Evolutionary conservation across 495 filamentous ascomycete genomes (phyloP).

Genomic region (Tuber indicum): DNA sequence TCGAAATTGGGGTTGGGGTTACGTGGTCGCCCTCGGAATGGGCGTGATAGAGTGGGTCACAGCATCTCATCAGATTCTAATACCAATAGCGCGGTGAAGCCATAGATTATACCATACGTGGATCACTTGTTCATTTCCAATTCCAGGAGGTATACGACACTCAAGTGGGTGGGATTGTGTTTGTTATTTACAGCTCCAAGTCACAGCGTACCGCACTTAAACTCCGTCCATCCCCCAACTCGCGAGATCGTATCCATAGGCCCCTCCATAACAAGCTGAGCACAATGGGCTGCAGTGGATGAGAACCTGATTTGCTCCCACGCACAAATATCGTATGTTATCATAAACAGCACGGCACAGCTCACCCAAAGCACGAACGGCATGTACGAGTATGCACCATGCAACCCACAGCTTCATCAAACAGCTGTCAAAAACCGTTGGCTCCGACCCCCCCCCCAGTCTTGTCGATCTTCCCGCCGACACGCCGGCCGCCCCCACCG

Average conservation of each 20-base stretch:
- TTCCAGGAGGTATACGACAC: too few species aligned
- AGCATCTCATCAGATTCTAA: not conserved
- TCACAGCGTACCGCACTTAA: not conserved
- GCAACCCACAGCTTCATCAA: not conserved
- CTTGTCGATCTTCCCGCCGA: not conserved
- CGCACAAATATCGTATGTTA: not conserved
- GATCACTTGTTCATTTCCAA: too few species aligned
- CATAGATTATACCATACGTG: too few species aligned
- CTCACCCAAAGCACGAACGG: not conserved
- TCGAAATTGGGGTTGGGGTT: not conserved
- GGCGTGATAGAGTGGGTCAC: not conserved
- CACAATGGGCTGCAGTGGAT: not conserved
- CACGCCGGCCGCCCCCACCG: not conserved
- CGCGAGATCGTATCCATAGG: not conserved
- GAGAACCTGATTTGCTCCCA: not conserved
- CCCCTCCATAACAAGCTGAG: not conserved
- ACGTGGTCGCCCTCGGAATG: not conserved
- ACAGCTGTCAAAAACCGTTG: slow-evolving; percentile 1
- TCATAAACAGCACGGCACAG: not conserved
- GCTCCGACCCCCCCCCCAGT: not conserved
- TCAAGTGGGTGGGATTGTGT: too few species aligned
- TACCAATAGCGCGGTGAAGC: not conserved
- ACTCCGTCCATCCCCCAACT: not conserved
- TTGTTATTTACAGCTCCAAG: not conserved
- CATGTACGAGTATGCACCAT: too few species aligned